phyloP scores from a whole-genome alignment of 2,329 filamentous ascomycete species.

The Juglanconis sp. region DNA sequence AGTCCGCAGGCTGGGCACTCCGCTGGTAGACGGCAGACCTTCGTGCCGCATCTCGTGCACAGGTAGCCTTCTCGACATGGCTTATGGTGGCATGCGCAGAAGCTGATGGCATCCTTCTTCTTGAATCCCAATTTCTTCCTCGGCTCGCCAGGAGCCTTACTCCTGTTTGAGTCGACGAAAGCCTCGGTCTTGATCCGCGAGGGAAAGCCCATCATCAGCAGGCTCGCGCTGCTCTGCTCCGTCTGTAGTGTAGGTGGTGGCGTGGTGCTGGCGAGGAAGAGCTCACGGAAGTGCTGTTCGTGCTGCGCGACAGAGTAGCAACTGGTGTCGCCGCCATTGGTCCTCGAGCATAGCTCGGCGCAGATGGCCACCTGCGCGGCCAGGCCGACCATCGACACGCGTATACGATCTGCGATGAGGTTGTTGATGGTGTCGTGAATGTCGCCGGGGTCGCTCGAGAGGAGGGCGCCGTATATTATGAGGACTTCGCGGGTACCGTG shows the following conservation, averaged over 20 bases:
- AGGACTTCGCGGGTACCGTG: constrained; percentile 93
- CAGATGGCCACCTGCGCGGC: constrained; percentile 92
- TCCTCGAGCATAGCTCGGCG: constrained; percentile 80
- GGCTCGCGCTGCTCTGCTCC: constrained; percentile 55
- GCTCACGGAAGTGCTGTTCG: constrained; percentile 80
- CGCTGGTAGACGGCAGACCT: constrained; percentile 85
- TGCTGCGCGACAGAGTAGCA: constrained; percentile 83
- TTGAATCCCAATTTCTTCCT: constrained; percentile 35
- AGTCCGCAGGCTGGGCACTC: constrained; percentile 90
- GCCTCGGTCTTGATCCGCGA: constrained; percentile 64
- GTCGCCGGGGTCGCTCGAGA: constrained; percentile 89
- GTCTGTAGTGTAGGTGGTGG: constrained; percentile 75
- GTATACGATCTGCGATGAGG: constrained; percentile 78
- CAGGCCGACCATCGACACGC: constrained; percentile 84
- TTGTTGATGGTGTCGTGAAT: constrained; percentile 84
- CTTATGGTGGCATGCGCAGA: constrained; percentile 88
- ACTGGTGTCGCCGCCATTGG: constrained; percentile 74
- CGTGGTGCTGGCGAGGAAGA: constrained; percentile 85
- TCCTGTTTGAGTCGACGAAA: background rate
- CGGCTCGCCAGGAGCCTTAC: background rate
- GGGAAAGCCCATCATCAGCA: constrained; percentile 98
- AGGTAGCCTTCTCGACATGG: constrained; percentile 81
- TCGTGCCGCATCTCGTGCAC: constrained; percentile 82
- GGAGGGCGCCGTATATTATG: constrained; percentile 84
- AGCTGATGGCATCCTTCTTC: constrained; percentile 59